phyloP scores from a whole-genome alignment of 1,284 basidiomycete genomes.

The Moniliella sp. region DNA sequence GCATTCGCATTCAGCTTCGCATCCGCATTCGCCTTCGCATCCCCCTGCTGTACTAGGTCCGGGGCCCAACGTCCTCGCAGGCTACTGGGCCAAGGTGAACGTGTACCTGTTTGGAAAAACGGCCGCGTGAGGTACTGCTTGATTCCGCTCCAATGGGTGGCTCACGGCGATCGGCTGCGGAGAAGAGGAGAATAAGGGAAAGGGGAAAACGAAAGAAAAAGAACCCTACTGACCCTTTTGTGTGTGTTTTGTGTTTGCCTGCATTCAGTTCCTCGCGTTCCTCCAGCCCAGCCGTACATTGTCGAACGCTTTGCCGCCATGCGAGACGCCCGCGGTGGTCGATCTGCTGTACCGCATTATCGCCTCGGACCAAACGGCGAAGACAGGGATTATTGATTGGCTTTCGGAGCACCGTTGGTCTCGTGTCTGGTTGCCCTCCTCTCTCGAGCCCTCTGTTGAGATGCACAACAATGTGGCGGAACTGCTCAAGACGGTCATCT shows the following conservation, averaged over 20 bases:
- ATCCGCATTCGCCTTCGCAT: conserved; percentile 1
- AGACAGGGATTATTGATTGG: conserved; percentile 75
- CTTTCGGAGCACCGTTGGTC: conserved; percentile 65
- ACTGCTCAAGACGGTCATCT: conserved; percentile 78
- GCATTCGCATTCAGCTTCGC: too few relatives aligned
- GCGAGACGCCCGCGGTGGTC: conserved; percentile 69
- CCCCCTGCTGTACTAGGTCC: conserved; percentile 20
- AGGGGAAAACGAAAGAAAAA: conserved; percentile 1
- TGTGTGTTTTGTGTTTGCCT: neutral
- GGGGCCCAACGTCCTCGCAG: conserved; percentile 37
- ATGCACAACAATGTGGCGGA: conserved; percentile 65
- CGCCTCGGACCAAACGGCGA: conserved; percentile 68
- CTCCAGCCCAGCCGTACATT: conserved; percentile 61
- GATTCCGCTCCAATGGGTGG: neutral
- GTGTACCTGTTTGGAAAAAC: conserved; percentile 65
- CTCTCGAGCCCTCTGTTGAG: conserved; percentile 65
- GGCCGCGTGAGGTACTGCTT: conserved; percentile 56
- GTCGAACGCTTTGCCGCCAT: conserved; percentile 64
- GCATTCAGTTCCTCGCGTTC: conserved; percentile 63
- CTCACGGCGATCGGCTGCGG: conserved; percentile 4
- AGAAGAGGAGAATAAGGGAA: conserved; percentile 12
- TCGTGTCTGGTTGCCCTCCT: conserved; percentile 62
- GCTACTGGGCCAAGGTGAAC: conserved; percentile 57
- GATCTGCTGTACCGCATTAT: conserved; percentile 79
- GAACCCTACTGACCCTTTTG: neutral